Percentiles rank a stretch among this genome's conserved stretches.
phyloP scores from a whole-genome alignment of 2,329 filamentous ascomycete species.

The Ceratocystis lukuohia region DNA sequence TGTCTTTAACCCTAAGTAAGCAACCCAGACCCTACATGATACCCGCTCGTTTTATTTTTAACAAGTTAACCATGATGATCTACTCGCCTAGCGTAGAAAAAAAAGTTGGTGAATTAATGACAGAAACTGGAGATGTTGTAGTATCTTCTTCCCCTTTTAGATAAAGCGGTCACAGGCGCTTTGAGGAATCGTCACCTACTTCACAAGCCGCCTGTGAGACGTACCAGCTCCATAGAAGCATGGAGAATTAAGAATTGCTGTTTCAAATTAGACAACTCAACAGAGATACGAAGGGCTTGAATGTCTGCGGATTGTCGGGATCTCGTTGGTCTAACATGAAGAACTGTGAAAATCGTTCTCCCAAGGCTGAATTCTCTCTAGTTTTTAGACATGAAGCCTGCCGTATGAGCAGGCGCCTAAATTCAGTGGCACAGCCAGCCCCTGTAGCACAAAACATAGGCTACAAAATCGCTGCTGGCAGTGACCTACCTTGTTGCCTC shows the following conservation, averaged over 20 bases:
- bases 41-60: background rate
- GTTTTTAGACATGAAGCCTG: background rate
- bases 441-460: background rate
- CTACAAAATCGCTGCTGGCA: background rate
- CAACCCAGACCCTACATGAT: background rate
- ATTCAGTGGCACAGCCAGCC: background rate
- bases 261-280: background rate
- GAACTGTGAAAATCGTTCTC: no score
- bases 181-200: background rate
- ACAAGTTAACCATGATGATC: no score
- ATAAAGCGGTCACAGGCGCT: background rate
- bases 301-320: background rate
- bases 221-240: background rate
- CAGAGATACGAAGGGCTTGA: background rate
- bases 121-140: background rate
- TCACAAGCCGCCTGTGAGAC: background rate
- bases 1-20: background rate
- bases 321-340: no score
- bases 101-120: no score
- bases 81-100: no score
- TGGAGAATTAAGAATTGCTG: background rate
- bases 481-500: background rate
- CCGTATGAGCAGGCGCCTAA: background rate
- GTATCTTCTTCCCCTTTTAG: background rate
- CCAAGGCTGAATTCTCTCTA: background rate